phyloP scores from a whole-genome alignment of 1,139 yeast genomes.

The Saccharomycopsis hybrid region DNA sequence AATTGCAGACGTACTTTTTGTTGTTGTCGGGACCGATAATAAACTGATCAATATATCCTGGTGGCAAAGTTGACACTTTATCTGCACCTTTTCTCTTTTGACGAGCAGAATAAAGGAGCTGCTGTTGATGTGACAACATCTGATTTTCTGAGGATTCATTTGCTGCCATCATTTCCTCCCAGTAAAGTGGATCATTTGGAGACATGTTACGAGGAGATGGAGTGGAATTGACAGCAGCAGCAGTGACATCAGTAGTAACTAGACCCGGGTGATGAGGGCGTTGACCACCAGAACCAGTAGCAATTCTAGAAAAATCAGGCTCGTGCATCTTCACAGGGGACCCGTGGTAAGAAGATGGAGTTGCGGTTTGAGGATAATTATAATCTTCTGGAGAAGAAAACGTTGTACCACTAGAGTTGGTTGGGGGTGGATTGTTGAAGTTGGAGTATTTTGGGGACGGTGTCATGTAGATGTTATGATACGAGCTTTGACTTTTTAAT shows the following conservation, averaged over 20 bases:
- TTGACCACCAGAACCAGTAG: too few relatives aligned
- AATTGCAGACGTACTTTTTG: slow-evolving; percentile 65
- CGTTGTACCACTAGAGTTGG: background rate
- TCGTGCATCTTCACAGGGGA: slow-evolving; percentile 11
- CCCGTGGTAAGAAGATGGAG: slow-evolving; percentile 15
- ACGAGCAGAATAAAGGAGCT: too few relatives aligned
- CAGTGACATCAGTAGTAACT: too few relatives aligned
- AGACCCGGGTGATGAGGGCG: background rate
- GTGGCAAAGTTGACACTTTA: slow-evolving; percentile 68
- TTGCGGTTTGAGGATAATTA: slow-evolving; percentile 3
- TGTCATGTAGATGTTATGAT: slow-evolving; percentile 6
- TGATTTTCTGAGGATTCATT: too few relatives aligned
- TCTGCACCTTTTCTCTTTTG: slow-evolving; percentile 28
- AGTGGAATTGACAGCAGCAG: too few relatives aligned
- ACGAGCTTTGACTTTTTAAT: slow-evolving; percentile 2
- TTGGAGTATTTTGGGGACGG: slow-evolving; percentile 12
- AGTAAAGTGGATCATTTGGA: background rate
- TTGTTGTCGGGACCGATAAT: slow-evolving; percentile 75
- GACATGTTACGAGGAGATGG: background rate
- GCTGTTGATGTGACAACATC: background rate
- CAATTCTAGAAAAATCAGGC: background rate
- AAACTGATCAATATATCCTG: slow-evolving; percentile 81
- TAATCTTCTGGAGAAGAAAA: slow-evolving; percentile 7
- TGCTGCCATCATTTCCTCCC: too few relatives aligned
- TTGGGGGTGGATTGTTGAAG: background rate